These are phyloP conservation scores for Tricholoma matsutake DNA, from an alignment of 768 basidiomycete genomes.

Conservation along the genomic window DNA sequence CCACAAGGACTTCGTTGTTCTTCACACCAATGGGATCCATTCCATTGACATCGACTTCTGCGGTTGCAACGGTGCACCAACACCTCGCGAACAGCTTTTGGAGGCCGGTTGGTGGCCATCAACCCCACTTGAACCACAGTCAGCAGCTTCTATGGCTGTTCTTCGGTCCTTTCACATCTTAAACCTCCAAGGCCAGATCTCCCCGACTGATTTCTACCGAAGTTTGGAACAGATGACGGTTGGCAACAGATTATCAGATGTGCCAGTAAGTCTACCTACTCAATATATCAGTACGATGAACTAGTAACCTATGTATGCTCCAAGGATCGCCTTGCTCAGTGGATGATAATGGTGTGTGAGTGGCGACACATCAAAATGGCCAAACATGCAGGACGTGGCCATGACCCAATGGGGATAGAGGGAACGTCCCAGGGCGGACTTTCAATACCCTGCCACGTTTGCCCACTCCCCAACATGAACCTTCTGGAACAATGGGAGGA, in stretches of 20 bases:
- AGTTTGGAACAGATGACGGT: conserved; percentile 5
- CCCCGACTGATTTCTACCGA: conserved; percentile 8
- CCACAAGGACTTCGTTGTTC: conserved; percentile 3
- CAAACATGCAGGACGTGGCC: conserved; percentile 12
- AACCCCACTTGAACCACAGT: conserved; percentile 9
- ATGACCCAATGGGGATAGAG: conserved; percentile 8
- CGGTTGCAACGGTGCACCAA: neutral
- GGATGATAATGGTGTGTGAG: conserved; percentile 7
- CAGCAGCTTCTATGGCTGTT: conserved; percentile 5
- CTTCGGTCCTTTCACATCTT: conserved; percentile 11
- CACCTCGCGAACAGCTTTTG: conserved; percentile 5
- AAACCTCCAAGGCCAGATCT: conserved; percentile 9
- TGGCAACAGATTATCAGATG: neutral
- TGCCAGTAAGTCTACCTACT: neutral
- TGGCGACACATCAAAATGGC: conserved; percentile 16
- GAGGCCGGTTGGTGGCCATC: conserved; percentile 7
- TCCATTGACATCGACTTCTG: conserved; percentile 2
- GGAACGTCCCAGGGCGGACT: conserved; percentile 8
- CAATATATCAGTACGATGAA: too few species aligned
- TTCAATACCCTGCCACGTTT: conserved; percentile 10
- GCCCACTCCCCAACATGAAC: conserved; percentile 11
- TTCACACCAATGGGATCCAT: conserved; percentile 9
- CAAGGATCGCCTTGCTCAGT: conserved; percentile 2
- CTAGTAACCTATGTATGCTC: neutral
- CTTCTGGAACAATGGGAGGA: conserved; percentile 10